phyloP scores from a whole-genome alignment of 2,329 filamentous ascomycete genomes.

The Diplodia corticola region DNA sequence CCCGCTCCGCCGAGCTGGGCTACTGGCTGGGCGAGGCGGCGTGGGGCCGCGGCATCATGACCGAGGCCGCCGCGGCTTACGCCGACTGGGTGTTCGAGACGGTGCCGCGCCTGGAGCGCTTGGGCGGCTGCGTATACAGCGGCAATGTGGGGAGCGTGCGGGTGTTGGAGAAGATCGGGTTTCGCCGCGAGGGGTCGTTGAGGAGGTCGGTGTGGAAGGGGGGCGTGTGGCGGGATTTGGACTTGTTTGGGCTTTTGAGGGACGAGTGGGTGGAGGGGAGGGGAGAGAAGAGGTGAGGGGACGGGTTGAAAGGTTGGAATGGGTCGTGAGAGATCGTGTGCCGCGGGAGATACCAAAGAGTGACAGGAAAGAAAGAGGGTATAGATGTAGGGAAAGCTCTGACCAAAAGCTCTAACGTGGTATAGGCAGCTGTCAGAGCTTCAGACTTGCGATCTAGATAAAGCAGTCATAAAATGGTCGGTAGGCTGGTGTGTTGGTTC shows the following conservation, averaged over 20 bases:
- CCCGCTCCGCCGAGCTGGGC: constrained; percentile 43
- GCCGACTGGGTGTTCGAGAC: constrained; percentile 38
- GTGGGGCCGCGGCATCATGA: constrained; percentile 40
- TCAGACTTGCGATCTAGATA: background rate
- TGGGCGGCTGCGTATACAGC: constrained; percentile 35
- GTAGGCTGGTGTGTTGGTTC: no score
- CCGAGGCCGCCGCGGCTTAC: constrained; percentile 36
- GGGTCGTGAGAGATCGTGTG: no score
- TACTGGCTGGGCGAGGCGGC: constrained; percentile 45
- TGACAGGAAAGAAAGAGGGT: background rate
- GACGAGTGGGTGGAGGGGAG: constrained; percentile 23
- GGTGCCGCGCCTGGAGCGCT: constrained; percentile 27
- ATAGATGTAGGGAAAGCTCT: no score
- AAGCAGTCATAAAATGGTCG: no score
- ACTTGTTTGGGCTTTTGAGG: constrained; percentile 40
- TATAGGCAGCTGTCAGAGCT: background rate
- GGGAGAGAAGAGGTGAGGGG: background rate
- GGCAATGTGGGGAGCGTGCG: constrained; percentile 40
- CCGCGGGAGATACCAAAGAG: background rate
- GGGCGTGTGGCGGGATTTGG: constrained; percentile 35
- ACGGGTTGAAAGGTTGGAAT: background rate
- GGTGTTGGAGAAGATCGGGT: constrained; percentile 43
- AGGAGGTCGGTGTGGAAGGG: constrained; percentile 39
- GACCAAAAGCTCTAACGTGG: no score
- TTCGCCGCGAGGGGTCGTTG: constrained; percentile 38